Conservation (phyloP, 2,329 filamentous ascomycete species). For the Colletotrichum costaricense region DNA sequence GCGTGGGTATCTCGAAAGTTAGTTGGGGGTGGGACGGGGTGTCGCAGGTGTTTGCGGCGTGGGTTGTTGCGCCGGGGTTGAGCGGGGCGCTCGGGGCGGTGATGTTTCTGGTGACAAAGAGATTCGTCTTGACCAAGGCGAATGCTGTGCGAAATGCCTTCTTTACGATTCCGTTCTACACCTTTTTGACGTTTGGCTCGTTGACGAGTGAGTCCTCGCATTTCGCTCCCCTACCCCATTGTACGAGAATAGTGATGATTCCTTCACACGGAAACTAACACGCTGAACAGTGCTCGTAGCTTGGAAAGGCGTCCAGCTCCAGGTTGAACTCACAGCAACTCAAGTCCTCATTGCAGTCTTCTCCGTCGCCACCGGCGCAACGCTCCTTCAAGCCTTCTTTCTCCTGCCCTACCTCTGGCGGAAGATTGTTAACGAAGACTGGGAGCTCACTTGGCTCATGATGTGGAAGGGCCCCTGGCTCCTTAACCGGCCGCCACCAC, state of each 20-base stretch:
- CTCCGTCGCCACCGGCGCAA: slow-evolving; percentile 54
- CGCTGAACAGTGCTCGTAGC: slow-evolving; percentile 61
- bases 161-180: slow-evolving; percentile 50
- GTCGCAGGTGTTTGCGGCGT: slow-evolving; percentile 51
- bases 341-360: slow-evolving; percentile 52
- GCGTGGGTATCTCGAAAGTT: slow-evolving; percentile 48
- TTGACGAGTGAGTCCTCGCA: slow-evolving; percentile 45
- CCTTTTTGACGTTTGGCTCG: slow-evolving; percentile 49
- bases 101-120: slow-evolving; percentile 50
- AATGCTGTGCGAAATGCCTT: slow-evolving; percentile 46
- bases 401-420: slow-evolving; percentile 65
- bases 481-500: slow-evolving; percentile 50
- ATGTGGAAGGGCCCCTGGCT: slow-evolving; percentile 60
- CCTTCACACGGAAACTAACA: slow-evolving; percentile 16
- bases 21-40: slow-evolving; percentile 52
- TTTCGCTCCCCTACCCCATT: neutral
- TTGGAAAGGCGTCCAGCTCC: slow-evolving; percentile 49
- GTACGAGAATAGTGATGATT: neutral
- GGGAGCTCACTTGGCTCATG: slow-evolving; percentile 61
- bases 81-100: slow-evolving; percentile 45
- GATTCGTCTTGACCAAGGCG: slow-evolving; percentile 42
- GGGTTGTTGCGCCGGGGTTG: slow-evolving; percentile 49
- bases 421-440: slow-evolving; percentile 62
- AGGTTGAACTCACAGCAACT: slow-evolving; percentile 38
- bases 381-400: slow-evolving; percentile 56